Conservation (phyloP, 1,284 basidiomycete species). For the Ganoderma meredithae region DNA sequence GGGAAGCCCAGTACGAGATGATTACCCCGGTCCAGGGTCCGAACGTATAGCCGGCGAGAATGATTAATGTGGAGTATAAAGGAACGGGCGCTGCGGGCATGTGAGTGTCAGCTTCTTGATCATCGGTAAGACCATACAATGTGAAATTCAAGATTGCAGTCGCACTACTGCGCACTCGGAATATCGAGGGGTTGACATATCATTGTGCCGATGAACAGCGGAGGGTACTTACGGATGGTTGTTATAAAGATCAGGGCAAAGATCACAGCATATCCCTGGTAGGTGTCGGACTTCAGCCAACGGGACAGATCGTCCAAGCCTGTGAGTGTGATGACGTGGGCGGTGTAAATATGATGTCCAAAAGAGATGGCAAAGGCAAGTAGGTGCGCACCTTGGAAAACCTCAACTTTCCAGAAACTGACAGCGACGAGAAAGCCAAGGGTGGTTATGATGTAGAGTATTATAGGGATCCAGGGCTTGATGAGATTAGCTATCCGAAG, state of each 20-base stretch:
- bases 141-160: neutral
- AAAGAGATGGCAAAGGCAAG: constrained; percentile 11
- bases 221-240: constrained; percentile 73
- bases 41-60: constrained; percentile 88
- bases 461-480: constrained; percentile 76
- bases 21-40: constrained; percentile 81
- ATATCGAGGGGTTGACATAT: no score
- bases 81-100: constrained; percentile 75
- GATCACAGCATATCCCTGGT: constrained; percentile 74
- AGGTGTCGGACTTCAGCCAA: constrained; percentile 73
- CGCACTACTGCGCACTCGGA: neutral
- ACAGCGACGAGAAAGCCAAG: constrained; percentile 75
- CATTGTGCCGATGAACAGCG: constrained; percentile 12
- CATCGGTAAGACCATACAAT: neutral
- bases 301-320: constrained; percentile 76
- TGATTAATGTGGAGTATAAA: constrained; percentile 87
- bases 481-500: constrained; percentile 63
- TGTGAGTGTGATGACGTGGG: constrained; percentile 37
- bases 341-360: constrained; percentile 11
- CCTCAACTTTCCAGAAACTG: constrained; percentile 74
- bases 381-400: constrained; percentile 68
- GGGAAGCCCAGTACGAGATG: constrained; percentile 86
- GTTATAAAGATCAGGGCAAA: constrained; percentile 83
- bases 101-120: constrained; percentile 22
- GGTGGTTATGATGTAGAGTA: constrained; percentile 72